Conservation (phyloP, 345 rosid species). For the Trapa incisa region DNA sequence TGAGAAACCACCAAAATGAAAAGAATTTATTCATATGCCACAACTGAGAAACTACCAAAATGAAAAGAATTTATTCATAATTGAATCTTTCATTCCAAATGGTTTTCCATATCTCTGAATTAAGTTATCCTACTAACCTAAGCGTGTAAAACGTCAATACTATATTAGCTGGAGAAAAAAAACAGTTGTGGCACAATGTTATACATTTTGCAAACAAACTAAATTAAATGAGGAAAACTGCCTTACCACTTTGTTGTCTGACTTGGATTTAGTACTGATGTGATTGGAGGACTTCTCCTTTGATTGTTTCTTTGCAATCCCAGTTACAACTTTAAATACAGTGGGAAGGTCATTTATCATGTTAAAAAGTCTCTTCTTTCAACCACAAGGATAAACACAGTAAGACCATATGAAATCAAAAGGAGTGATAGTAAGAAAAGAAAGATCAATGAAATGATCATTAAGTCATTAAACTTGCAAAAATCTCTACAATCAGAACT, state of each 20-base stretch:
- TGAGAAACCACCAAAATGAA: background rate
- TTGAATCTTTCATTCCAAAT: background rate
- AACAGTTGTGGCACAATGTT: too few relatives aligned
- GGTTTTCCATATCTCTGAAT: background rate
- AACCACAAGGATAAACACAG: slow-evolving; percentile 7
- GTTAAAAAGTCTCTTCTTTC: slow-evolving; percentile 52
- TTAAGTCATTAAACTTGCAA: too few relatives aligned
- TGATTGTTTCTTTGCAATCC: slow-evolving; percentile 32
- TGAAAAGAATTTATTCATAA: background rate
- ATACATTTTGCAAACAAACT: too few relatives aligned
- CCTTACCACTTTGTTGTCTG: slow-evolving; percentile 26
- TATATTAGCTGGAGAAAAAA: background rate
- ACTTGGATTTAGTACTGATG: slow-evolving; percentile 40
- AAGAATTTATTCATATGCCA: background rate
- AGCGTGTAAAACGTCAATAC: background rate
- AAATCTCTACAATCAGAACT: too few relatives aligned
- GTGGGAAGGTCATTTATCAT: slow-evolving; percentile 66
- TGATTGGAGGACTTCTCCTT: slow-evolving; percentile 49
- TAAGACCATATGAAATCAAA: background rate
- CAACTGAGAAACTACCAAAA: background rate
- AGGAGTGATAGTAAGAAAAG: background rate
- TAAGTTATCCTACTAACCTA: background rate
- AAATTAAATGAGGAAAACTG: background rate
- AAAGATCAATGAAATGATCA: too few relatives aligned
- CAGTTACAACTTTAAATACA: slow-evolving; percentile 51